Evolutionary conservation across 163 green algal genomes (phyloP).

Genomic region (Smithsoniella earleae): DNA sequence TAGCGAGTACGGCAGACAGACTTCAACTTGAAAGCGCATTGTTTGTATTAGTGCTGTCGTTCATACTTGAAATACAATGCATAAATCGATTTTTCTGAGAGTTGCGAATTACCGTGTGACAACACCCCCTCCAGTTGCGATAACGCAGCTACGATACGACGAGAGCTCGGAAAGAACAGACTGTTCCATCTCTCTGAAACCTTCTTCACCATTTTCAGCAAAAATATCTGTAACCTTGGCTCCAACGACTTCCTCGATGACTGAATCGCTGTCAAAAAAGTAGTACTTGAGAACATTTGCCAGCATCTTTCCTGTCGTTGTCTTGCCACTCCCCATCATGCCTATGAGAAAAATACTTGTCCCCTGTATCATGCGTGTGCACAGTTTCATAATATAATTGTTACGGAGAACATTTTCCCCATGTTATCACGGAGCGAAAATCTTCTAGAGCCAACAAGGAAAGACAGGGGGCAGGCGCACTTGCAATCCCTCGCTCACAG

Average conservation of each 20-base stretch:
- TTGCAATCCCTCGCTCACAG: constrained; percentile 10
- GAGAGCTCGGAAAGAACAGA: constrained; percentile 60
- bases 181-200: constrained; percentile 74
- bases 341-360: constrained; percentile 80
- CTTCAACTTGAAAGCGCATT: not conserved
- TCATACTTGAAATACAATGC: too few species aligned
- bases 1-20: not conserved
- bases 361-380: too few species aligned
- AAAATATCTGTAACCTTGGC: constrained; percentile 74
- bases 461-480: too few species aligned
- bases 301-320: constrained; percentile 76
- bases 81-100: too few species aligned
- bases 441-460: too few species aligned
- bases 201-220: constrained; percentile 68
- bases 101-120: not conserved
- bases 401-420: too few species aligned
- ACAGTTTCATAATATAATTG: too few species aligned
- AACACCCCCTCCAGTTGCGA: constrained; percentile 77
- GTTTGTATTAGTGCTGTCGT: too few species aligned
- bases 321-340: constrained; percentile 98
- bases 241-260: constrained; percentile 56
- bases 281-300: constrained; percentile 73
- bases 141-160: constrained; percentile 69
- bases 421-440: too few species aligned
- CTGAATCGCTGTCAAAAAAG: constrained; percentile 76